A percentile compares a stretch with the other conserved stretches of the same genome.
phyloP scores from a whole-genome alignment of 179 eudicot genomes.

The Silene coronaria region DNA sequence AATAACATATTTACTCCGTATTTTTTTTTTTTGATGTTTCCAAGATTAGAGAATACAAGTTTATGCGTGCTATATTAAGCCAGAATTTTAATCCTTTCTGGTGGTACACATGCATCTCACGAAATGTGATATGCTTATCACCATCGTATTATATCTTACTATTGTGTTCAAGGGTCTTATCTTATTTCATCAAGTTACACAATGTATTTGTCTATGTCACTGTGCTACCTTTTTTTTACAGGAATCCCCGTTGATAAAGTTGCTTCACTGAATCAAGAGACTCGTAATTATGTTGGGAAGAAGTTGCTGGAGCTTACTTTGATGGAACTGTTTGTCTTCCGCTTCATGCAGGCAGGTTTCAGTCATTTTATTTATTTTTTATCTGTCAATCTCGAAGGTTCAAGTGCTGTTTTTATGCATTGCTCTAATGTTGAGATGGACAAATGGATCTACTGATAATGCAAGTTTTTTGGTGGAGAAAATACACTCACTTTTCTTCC shows the following conservation, averaged over 20 bases:
- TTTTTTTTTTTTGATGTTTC: not conserved
- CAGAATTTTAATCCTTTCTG: not conserved
- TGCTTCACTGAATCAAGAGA: conserved; percentile 63
- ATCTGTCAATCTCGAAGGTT: not conserved
- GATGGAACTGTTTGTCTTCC: conserved; percentile 81
- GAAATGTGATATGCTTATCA: not conserved
- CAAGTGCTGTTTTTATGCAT: not conserved
- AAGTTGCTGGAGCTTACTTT: conserved; percentile 80
- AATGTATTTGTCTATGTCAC: not conserved
- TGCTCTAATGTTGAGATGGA: not conserved
- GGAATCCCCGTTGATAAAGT: conserved; percentile 89
- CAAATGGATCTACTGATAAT: not conserved
- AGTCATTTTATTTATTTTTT: not conserved
- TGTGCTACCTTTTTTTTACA: conserved; percentile 27
- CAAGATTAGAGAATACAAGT: not conserved
- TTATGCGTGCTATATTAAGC: not conserved
- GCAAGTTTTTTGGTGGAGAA: not conserved
- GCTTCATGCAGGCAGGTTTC: conserved; percentile 79
- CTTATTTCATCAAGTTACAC: not conserved
- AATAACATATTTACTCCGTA: not conserved
- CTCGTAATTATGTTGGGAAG: conserved; percentile 81
- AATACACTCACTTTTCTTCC: not conserved
- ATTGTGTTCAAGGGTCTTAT: not conserved
- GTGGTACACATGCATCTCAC: not conserved
- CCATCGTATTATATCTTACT: not conserved